phyloP scores from a whole-genome alignment of 2,329 filamentous ascomycete genomes.

The Teratosphaeriaceae sp. region DNA sequence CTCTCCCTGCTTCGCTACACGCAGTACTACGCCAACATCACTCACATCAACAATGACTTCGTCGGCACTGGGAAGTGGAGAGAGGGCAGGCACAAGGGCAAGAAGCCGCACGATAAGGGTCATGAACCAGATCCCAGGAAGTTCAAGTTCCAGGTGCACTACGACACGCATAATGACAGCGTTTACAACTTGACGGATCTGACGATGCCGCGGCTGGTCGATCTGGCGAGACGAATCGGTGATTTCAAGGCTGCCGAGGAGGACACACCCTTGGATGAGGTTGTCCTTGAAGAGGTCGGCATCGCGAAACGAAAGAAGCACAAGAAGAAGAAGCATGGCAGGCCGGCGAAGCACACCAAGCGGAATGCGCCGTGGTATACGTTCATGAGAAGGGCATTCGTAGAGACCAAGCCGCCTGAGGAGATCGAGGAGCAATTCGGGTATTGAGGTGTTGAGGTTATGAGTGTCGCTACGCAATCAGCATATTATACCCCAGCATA shows the following conservation, averaged over 20 bases:
- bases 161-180: conserved; percentile 71
- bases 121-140: conserved; percentile 52
- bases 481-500: no score
- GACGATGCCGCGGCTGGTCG: conserved; percentile 73
- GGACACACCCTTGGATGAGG: conserved; percentile 19
- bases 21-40: conserved; percentile 95
- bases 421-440: conserved; percentile 49
- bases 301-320: conserved; percentile 22
- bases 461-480: no score
- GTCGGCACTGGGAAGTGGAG: conserved; percentile 49
- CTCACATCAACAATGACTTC: conserved; percentile 72
- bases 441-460: conserved; percentile 2
- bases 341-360: conserved; percentile 46
- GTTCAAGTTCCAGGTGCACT: conserved; percentile 76
- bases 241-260: conserved; percentile 35
- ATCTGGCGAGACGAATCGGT: conserved; percentile 74
- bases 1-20: conserved; percentile 73
- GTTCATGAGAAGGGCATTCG: conserved; percentile 73
- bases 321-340: conserved; percentile 24
- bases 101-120: conserved; percentile 44
- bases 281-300: conserved; percentile 21
- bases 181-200: conserved; percentile 72
- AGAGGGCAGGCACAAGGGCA: conserved; percentile 56
- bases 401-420: conserved; percentile 60
- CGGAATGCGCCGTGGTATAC: conserved; percentile 65